Evolutionary conservation across 169 alveolate species (phyloP).

Genomic region (Eimeria praecox): DNA sequence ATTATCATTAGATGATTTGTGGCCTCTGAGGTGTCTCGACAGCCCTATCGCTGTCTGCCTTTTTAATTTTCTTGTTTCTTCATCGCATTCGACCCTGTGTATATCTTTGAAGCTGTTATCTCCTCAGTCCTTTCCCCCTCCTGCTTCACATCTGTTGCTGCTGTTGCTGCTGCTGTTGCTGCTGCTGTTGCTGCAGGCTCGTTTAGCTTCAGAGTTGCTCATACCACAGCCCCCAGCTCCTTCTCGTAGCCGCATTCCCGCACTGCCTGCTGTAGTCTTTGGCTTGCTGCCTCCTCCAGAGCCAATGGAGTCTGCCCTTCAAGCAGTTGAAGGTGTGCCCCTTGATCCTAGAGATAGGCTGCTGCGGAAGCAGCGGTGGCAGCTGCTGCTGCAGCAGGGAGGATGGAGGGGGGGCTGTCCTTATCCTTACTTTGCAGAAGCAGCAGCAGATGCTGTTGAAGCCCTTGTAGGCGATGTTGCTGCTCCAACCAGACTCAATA

Average conservation of each 20-base stretch:
- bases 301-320: conserved; percentile 39
- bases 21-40: not conserved
- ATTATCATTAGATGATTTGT: too few relatives aligned
- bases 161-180: conserved; percentile 23
- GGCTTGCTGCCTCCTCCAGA: conserved; percentile 67
- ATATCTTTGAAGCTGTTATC: not conserved
- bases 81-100: not conserved
- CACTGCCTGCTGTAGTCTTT: conserved; percentile 58
- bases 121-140: not conserved
- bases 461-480: conserved; percentile 31
- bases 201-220: conserved; percentile 74
- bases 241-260: conserved; percentile 67
- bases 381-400: conserved; percentile 67
- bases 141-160: not conserved
- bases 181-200: conserved; percentile 67
- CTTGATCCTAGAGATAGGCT: not conserved
- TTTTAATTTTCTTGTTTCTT: not conserved
- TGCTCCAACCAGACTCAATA: not conserved
- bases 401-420: conserved; percentile 62
- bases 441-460: conserved; percentile 62
- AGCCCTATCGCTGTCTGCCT: too few relatives aligned
- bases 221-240: conserved; percentile 80
- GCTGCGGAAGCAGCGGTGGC: conserved; percentile 30
- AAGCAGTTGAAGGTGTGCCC: conserved; percentile 60
- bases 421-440: conserved; percentile 32